Evolutionary conservation across 768 basidiomycete species (phyloP), one percentile per base, ranked within the genome.

Genomic region (Ramaria sp.): DNA sequence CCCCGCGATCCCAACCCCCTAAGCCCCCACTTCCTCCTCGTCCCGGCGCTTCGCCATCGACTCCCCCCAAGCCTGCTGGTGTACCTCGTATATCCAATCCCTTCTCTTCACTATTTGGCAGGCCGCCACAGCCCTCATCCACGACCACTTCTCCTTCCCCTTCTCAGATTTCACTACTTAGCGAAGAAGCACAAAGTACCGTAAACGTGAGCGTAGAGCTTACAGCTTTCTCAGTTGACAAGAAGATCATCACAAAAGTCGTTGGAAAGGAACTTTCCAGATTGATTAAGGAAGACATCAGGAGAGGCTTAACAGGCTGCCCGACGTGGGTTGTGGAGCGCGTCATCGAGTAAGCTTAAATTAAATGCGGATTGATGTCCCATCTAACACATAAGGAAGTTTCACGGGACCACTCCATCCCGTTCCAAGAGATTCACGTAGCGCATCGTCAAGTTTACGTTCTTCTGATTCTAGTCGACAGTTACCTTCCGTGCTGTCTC

Each of bases 81-180:
- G 54, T 67, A 0, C 73, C 79, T 0, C 74, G 86, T 0, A 73
- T 89, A 10, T 66, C 76, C 25, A 85, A 85, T 61, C 83, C 88
- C 0, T 92, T 93, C 60, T 83, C 87, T 0, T 83, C 84, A 1
- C 73, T 93, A n/a, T 90, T 89, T 60, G 85, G 81, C 5, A 63
- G 69, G 36, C 36, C 66, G 1, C 58, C 64, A 18, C 49, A 62
- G 25, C 57, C 71, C 25, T 59, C 68, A 1, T 54, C 73, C n/a
- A 64, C 65, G 1, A 63, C 13, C 57, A 67, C 16, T 69, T 71
- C 32, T 52, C 70, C 41, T 67, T 62, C 57, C 64, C 66, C 55
- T 55, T 70, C 39, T 64, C 70, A 50, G 61, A 68, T 63, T 54
- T 37, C 63, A 54, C 28, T 49, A n/a, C 38, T 65, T 5, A 25